These are phyloP conservation scores for Phaeolepiota aurea DNA, from an alignment of 768 basidiomycete genomes.

Conservation along the genomic window DNA sequence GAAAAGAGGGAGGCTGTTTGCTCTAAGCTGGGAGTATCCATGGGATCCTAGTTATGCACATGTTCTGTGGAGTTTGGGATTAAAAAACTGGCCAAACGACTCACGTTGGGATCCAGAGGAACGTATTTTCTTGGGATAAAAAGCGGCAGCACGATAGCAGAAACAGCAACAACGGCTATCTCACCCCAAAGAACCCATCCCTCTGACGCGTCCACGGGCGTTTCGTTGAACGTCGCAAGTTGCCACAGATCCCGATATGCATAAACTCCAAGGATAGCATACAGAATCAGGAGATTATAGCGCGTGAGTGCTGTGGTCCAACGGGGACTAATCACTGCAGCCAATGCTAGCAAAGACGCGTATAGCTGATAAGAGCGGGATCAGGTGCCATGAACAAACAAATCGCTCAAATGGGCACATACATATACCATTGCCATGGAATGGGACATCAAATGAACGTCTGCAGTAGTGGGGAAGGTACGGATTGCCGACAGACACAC, in stretches of 20 bases:
- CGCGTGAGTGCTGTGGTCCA: slow-evolving; percentile 16
- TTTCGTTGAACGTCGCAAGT: slow-evolving; percentile 37
- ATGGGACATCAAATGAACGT: background rate
- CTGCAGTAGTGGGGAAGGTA: background rate
- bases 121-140: slow-evolving; percentile 42
- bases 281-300: slow-evolving; percentile 10
- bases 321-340: slow-evolving; percentile 22
- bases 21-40: slow-evolving; percentile 27
- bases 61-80: background rate
- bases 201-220: slow-evolving; percentile 34
- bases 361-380: slow-evolving; percentile 22
- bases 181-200: slow-evolving; percentile 43
- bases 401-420: background rate
- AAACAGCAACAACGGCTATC: slow-evolving; percentile 30
- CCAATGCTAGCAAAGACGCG: slow-evolving; percentile 27
- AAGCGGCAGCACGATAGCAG: slow-evolving; percentile 39
- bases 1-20: slow-evolving; percentile 42
- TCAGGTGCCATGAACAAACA: background rate
- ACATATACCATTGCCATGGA: background rate
- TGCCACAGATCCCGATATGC: slow-evolving; percentile 52
- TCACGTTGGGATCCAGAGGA: slow-evolving; percentile 45
- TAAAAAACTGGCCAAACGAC: slow-evolving; percentile 5
- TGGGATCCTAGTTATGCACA: slow-evolving; percentile 15
- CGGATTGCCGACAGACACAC: background rate
- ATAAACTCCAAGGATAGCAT: slow-evolving; percentile 33